phyloP scores from a whole-genome alignment of 306 rosid species.

The Begonia masoniana region DNA sequence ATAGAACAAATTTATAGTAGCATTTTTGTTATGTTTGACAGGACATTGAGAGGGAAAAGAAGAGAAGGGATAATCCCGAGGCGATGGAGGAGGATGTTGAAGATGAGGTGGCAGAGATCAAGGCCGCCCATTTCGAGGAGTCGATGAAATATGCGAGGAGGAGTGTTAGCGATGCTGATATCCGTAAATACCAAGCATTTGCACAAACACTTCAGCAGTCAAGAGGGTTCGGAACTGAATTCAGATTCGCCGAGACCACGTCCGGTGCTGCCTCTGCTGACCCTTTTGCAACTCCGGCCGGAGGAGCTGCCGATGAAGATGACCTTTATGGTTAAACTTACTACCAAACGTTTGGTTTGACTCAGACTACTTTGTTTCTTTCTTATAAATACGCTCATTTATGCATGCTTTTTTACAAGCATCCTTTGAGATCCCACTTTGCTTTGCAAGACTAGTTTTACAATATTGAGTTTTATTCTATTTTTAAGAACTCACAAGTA shows the following conservation, averaged over 20 bases:
- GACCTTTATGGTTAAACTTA: slow-evolving; percentile 10
- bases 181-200: slow-evolving; percentile 18
- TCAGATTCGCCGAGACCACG: slow-evolving; percentile 5
- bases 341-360: too few species aligned
- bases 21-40: background rate
- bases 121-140: slow-evolving; percentile 19
- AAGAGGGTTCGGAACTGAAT: slow-evolving; percentile 14
- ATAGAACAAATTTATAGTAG: too few species aligned
- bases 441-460: too few species aligned
- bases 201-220: slow-evolving; percentile 18
- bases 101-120: slow-evolving; percentile 16
- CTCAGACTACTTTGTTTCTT: too few species aligned
- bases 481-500: too few species aligned
- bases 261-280: slow-evolving; percentile 1
- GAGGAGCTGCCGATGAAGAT: slow-evolving; percentile 12
- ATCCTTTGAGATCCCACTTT: too few species aligned
- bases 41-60: slow-evolving; percentile 20
- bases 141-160: slow-evolving; percentile 20
- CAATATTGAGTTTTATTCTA: too few species aligned
- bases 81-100: slow-evolving; percentile 19
- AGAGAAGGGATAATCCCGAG: slow-evolving; percentile 12
- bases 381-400: too few species aligned
- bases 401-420: too few species aligned
- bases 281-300: slow-evolving; percentile 10
- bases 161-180: slow-evolving; percentile 19